Evolutionary conservation across 371 early-diverging fungal genomes (phyloP), one percentile per base, ranked within the genome.

Genomic region (Lichtheimia hyalospora): DNA sequence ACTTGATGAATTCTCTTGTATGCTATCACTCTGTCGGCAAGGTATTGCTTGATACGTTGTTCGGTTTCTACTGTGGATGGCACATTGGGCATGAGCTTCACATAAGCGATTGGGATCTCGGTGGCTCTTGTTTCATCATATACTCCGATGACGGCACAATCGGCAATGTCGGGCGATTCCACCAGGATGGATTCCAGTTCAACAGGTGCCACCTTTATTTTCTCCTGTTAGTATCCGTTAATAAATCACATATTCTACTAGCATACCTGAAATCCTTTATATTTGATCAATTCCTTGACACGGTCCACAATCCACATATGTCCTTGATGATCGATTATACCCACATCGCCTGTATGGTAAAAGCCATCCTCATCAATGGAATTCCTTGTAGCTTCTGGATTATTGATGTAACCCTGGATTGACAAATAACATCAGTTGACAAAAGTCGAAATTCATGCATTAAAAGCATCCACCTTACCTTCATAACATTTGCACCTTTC

Each of bases 401-500:
- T 88, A 52, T 89, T 84, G 27, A 84, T 71, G 56, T 90, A 89
- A 0, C 88, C 89, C 62, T 80, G 0, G 28, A 15, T 39, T 34
- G 10, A 4, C 34, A 34, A 8, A 34, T 39, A 23, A 28, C n/a
- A n/a, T n/a, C n/a, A n/a, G n/a, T n/a, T n/a, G n/a, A 40, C 18
- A 49, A 15, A 8, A 27, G 5, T 12, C 52, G n/a, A 24, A 20
- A n/a, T 5, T 40, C 6, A 16, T 41, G 54, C 62, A 58, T 18
- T 15, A 2, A 27, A 3, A 28, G 10, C n/a, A 27, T 27, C 28
- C 39, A 48, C 24, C 48, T 53, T 64, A 58, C 73, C 67, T 78
- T 77, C 92, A 92, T 92, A 10, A 90, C 69, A 66, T 89, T 93
- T 7, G 93, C 89, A 0, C 94, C 91, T 24, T 87, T 83, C 49